Base-by-base conservation (phyloP, 345 rosid species). In the Brassica rapa region DNA sequence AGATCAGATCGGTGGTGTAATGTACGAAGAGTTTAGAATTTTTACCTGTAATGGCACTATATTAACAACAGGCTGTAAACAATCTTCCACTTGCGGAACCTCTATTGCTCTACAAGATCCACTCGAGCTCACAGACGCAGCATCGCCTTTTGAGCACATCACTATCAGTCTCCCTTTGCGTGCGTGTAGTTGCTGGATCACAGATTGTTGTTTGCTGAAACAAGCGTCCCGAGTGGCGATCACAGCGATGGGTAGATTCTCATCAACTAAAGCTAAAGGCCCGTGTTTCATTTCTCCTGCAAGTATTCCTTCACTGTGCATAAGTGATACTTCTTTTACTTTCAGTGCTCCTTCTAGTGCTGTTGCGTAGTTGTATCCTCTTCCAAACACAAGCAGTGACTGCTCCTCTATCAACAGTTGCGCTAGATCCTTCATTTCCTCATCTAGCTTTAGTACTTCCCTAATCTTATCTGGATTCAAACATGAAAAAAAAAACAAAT, bases 241-340 rank as follows among this genome's bases (percentile, higher is more conserved):
- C 23, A 94, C 98, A 6, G 86, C 82, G 23, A 92, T 91, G 0
- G 98, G 90, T 2, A 89, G 93, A 85, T 84, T 88, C 86, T 94
- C 98, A 75, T 94, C 98, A 35, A 94, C 98, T 39, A 94, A 79
- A 69, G 98, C 98, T 82, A 94, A 84, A 75, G 98, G 98, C 68
- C 98, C 98, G 56, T 94, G 98, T 82, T 94, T 94, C 98, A 94
- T 94, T 84, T 94, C 98, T 77, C 98, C 98, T 37, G 98, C 98
- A 68, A 94, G 93, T 72, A 94, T 88, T 35, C 98, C 98, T 81
- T 92, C 98, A 27, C 97, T 91, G 77, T 94, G 98, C 98, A 94
- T 94, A 37, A 94, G 95, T 37, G 98, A 84, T 46, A 94, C 98
- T 83, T 94, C 98, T 81, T 94, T 94, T 53, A 94, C 98, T 77